These are phyloP conservation scores for Mesembryanthemum crystallinum DNA, from an alignment of 148 eudicot genomes.

Conservation along the genomic window DNA sequence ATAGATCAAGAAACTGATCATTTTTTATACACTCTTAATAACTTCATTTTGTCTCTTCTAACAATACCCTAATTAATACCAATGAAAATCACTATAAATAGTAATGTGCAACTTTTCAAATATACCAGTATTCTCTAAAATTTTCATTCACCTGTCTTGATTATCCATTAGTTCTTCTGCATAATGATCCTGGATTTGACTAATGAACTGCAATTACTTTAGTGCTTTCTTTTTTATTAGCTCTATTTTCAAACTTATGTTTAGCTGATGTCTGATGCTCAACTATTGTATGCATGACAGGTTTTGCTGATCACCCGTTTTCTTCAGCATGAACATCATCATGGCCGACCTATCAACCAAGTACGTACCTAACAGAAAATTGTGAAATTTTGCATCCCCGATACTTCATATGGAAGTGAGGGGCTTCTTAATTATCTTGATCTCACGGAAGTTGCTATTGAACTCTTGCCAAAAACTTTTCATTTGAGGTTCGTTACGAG, in stretches of 20 bases:
- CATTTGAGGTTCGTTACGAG: no score
- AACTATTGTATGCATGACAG: conserved; percentile 32
- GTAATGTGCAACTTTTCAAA: no score
- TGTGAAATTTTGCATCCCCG: neutral
- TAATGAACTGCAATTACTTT: neutral
- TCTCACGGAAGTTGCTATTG: no score
- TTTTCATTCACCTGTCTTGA: no score
- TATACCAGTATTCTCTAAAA: no score
- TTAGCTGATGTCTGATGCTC: neutral
- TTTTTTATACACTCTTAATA: no score
- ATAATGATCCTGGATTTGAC: neutral
- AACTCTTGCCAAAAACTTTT: no score
- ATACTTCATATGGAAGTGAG: neutral
- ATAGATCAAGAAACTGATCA: no score
- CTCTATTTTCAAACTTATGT: neutral
- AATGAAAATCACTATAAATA: no score
- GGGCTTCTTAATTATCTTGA: no score
- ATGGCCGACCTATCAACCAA: conserved; percentile 78
- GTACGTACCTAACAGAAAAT: conserved; percentile 33
- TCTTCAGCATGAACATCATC: conserved; percentile 98
- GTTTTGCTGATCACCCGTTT: conserved; percentile 85
- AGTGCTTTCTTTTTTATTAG: neutral
- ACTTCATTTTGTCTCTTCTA: no score
- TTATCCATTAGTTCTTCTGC: neutral
- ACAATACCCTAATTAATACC: no score